Evolutionary conservation across 2,329 filamentous ascomycete species (phyloP), one percentile per base, ranked within the genome.

Genomic region (Pseudogymnoascus sp.): DNA sequence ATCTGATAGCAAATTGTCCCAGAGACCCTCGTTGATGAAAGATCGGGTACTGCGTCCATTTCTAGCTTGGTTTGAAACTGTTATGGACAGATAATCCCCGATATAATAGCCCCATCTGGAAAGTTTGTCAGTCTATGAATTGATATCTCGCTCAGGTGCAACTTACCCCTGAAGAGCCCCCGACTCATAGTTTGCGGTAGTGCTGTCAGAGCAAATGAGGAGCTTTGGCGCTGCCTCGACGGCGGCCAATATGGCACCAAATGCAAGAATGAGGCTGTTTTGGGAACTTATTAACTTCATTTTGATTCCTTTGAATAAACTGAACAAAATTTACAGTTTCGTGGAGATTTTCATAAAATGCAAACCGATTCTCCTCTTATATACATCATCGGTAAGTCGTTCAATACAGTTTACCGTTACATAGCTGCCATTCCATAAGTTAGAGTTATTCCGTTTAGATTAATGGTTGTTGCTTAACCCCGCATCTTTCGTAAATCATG

Each of bases 1-100:
- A 2, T 55, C 33, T 4, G 59, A 39, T 12, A 68, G 58, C 3
- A 68, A 57, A 2, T 41, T 19, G 3, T 28, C 41, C 59, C 59
- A 60, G 19, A 52, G 45, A 3, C 45, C 45, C 26, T 52, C 23
- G n/a, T 52, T 52, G 9, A 52, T 30, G 26, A 52, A 52, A 3
- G 45, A 52, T 3, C 45, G 45, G 5, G 45, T 52, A 18, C 45
- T 52, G 13, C 26, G 45, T 6, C 45, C 45, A 30, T 30, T 30
- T 12, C 18, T 28, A 5, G 45, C 45, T 18, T 18, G 45, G 45
- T 52, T 52, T 6, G 45, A 30, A 30, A 52, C 26, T 12, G 23
- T 52, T 28, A 52, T 28, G 18, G n/a, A 30, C 6, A 52, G 26
- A 8, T 30, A 52, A 52, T 52, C n/a, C 23, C 26, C 23, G 2